phyloP scores from a whole-genome alignment of 768 basidiomycete genomes.

The Rhodotorula diobovata region DNA sequence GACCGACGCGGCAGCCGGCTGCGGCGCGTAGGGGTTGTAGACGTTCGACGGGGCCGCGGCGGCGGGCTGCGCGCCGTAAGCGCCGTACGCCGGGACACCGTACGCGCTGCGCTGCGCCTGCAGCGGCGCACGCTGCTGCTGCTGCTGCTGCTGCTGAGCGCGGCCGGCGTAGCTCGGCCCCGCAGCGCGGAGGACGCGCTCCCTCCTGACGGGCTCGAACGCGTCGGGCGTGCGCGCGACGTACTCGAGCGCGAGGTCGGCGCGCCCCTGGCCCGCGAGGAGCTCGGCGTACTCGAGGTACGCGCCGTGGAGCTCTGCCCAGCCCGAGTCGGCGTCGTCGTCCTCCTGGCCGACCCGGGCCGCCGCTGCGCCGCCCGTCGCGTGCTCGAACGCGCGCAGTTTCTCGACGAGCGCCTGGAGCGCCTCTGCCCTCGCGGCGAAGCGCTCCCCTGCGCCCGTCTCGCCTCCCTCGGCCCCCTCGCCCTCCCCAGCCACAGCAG shows the following conservation, averaged over 20 bases:
- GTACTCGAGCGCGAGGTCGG: slow-evolving; percentile 74
- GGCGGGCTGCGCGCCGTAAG: background rate
- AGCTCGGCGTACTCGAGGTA: slow-evolving; percentile 95
- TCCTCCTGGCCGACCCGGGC: slow-evolving; percentile 70
- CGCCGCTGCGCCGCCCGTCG: slow-evolving; percentile 43
- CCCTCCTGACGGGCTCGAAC: slow-evolving; percentile 61
- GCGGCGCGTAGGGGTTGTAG: slow-evolving; percentile 35
- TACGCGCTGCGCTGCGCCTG: slow-evolving; percentile 1
- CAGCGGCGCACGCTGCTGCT: slow-evolving; percentile 16
- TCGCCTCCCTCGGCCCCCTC: too few species aligned
- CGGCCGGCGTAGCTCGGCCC: slow-evolving; percentile 4
- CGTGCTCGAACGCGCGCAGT: slow-evolving; percentile 66
- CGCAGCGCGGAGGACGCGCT: slow-evolving; percentile 50
- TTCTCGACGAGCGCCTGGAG: background rate
- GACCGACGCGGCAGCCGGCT: slow-evolving; percentile 44
- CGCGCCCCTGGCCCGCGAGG: slow-evolving; percentile 80
- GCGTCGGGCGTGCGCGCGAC: slow-evolving; percentile 70
- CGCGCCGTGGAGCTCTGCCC: slow-evolving; percentile 87
- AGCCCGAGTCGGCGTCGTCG: slow-evolving; percentile 67
- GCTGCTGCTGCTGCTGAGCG: background rate
- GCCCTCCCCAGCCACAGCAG: too few species aligned
- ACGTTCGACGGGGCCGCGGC: slow-evolving; percentile 10
- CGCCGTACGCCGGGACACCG: background rate
- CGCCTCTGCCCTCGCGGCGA: background rate
- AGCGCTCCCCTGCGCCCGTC: background rate